These are phyloP conservation scores for Spinacia oleracea DNA, from an alignment of 179 eudicot genomes.

Conservation along the genomic window DNA sequence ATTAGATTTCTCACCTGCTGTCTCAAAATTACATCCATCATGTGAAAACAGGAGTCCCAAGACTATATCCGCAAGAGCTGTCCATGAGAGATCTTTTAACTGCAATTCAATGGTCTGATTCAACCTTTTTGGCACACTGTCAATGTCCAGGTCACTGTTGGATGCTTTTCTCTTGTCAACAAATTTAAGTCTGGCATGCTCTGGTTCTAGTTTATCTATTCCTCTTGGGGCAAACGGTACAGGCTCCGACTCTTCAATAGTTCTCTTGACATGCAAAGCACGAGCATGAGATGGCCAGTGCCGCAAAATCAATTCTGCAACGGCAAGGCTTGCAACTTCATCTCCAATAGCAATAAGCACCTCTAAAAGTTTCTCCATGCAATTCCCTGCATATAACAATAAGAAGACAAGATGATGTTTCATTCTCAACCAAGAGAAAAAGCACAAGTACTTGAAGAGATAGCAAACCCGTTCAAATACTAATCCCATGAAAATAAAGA, in stretches of 20 bases:
- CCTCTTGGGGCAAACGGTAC: constrained; percentile 92
- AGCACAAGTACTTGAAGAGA: background rate
- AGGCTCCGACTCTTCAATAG: constrained; percentile 80
- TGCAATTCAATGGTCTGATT: constrained; percentile 56
- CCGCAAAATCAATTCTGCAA: constrained; percentile 79
- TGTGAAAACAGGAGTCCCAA: constrained; percentile 45
- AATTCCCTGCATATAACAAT: constrained; percentile 72
- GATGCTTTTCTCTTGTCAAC: constrained; percentile 66
- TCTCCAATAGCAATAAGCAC: constrained; percentile 96
- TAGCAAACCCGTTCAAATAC: background rate
- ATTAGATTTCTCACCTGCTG: constrained; percentile 37
- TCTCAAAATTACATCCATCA: constrained; percentile 35
- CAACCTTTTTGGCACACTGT: constrained; percentile 50
- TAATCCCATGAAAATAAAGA: constrained; percentile 7
- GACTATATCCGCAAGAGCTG: constrained; percentile 56
- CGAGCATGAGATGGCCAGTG: constrained; percentile 99
- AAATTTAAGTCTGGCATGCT: constrained; percentile 82
- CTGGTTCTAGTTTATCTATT: constrained; percentile 89
- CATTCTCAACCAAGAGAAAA: background rate
- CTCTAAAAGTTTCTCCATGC: constrained; percentile 98
- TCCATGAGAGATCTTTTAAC: constrained; percentile 78
- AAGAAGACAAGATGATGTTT: background rate
- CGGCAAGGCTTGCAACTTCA: constrained; percentile 91
- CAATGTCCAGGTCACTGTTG: constrained; percentile 38
- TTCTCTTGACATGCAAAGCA: constrained; percentile 79